phyloP scores from a whole-genome alignment of 208 protist species.

The Crithidia fasciculata region DNA sequence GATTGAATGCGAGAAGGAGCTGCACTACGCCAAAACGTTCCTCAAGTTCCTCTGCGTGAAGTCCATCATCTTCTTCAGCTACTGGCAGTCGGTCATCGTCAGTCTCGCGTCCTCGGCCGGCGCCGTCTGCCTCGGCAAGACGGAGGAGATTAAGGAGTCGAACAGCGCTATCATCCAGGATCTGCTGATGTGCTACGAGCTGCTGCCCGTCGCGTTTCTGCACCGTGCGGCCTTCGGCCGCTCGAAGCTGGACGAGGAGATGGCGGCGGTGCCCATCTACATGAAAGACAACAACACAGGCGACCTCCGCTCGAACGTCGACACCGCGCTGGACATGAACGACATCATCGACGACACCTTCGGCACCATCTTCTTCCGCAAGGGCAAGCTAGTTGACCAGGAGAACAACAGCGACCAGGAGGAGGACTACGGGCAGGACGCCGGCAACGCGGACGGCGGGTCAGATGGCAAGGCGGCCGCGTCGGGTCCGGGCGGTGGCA shows the following conservation, averaged over 20 bases:
- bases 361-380: slow-evolving; percentile 84
- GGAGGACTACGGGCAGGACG: slow-evolving; percentile 35
- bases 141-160: slow-evolving; percentile 46
- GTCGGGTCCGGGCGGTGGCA: slow-evolving; percentile 2
- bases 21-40: slow-evolving; percentile 85
- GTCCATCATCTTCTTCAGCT: slow-evolving; percentile 91
- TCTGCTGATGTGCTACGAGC: slow-evolving; percentile 88
- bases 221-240: slow-evolving; percentile 82
- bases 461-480: not conserved
- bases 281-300: slow-evolving; percentile 74
- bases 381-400: slow-evolving; percentile 80
- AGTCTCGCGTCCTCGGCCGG: slow-evolving; percentile 49
- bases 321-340: slow-evolving; percentile 76
- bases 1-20: slow-evolving; percentile 76
- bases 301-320: slow-evolving; percentile 72
- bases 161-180: slow-evolving; percentile 74
- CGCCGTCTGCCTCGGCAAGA: slow-evolving; percentile 56
- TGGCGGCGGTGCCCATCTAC: slow-evolving; percentile 80
- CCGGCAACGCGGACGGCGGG: slow-evolving; percentile 26
- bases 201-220: slow-evolving; percentile 80
- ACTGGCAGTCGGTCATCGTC: slow-evolving; percentile 84
- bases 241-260: slow-evolving; percentile 76
- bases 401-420: slow-evolving; percentile 70
- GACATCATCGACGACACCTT: slow-evolving; percentile 86
- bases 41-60: slow-evolving; percentile 91